Evolutionary conservation across 192 early-diverging fungal species (phyloP).

Genomic region (Coemansia umbellata): DNA sequence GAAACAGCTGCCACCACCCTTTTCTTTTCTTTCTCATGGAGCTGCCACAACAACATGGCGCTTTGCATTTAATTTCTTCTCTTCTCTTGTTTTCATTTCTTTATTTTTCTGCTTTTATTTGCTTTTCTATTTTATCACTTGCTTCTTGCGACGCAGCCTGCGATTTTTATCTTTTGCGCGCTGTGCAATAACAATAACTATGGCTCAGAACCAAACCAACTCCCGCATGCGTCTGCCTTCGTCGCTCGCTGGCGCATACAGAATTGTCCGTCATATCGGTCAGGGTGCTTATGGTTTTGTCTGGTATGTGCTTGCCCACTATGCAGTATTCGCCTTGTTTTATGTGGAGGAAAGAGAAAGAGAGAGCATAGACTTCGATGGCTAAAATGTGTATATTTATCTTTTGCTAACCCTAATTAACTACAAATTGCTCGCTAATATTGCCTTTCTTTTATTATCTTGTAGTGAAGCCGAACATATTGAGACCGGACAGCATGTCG

Average conservation of each 20-base stretch:
- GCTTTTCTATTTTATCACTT: neutral
- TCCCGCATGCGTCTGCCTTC: constrained; percentile 56
- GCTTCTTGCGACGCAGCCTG: neutral
- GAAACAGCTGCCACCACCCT: no score
- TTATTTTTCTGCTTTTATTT: neutral
- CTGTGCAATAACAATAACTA: neutral
- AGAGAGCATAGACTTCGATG: no score
- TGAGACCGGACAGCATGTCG: constrained; percentile 78
- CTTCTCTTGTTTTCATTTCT: no score
- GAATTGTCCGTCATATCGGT: constrained; percentile 77
- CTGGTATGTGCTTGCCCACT: constrained; percentile 50
- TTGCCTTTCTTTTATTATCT: neutral
- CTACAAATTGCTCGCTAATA: neutral
- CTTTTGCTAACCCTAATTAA: no score
- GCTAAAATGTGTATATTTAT: no score
- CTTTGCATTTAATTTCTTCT: no score
- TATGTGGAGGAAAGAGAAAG: no score
- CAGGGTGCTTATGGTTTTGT: constrained; percentile 89
- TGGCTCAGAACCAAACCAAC: constrained; percentile 31
- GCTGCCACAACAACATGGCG: no score
- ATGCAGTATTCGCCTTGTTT: neutral
- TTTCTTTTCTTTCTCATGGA: neutral
- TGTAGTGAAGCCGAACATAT: constrained; percentile 79
- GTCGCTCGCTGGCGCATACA: constrained; percentile 59
- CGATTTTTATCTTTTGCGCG: neutral